Conservation (phyloP, 805 yeast genomes). For the Yarrowia hollandica region DNA sequence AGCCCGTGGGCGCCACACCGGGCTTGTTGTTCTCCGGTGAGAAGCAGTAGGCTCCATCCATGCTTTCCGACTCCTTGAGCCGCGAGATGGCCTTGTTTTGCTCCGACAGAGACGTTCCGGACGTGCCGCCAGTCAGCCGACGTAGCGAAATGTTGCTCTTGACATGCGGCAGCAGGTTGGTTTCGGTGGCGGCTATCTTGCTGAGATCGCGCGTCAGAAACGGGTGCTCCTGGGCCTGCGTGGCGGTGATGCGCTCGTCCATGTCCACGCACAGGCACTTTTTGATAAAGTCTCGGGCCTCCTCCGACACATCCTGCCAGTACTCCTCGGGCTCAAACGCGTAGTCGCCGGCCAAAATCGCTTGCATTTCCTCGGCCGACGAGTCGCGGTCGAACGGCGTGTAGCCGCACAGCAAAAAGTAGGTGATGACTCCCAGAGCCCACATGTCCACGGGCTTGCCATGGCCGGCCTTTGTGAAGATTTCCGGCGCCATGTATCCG, state of each 20-base stretch:
- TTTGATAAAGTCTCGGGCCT: conserved; percentile 60
- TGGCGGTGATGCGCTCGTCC: conserved; percentile 49
- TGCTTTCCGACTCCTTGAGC: conserved; percentile 23
- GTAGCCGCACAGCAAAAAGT: conserved; percentile 70
- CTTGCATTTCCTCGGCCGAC: conserved; percentile 64
- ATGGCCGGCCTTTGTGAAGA: conserved; percentile 55
- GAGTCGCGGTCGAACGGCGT: conserved; percentile 77
- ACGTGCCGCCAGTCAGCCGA: conserved; percentile 31
- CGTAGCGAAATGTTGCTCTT: conserved; percentile 33
- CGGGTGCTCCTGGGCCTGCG: conserved; percentile 49
- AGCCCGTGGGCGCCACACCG: conserved; percentile 9
- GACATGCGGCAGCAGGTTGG: conserved; percentile 42
- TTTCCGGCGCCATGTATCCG: conserved; percentile 76
- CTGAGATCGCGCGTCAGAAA: conserved; percentile 39
- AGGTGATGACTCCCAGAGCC: conserved; percentile 74
- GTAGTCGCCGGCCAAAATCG: conserved; percentile 59
- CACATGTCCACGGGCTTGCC: conserved; percentile 65
- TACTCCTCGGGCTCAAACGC: conserved; percentile 61
- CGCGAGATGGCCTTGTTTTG: conserved; percentile 21
- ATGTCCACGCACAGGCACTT: conserved; percentile 54
- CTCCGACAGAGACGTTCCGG: conserved; percentile 30
- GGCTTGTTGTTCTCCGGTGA: conserved; percentile 23
- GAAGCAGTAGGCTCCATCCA: conserved; percentile 26
- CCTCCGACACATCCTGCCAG: conserved; percentile 52
- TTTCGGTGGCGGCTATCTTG: conserved; percentile 36